phyloP scores from a whole-genome alignment of 345 rosid genomes.

The Euclidium syriacum region DNA sequence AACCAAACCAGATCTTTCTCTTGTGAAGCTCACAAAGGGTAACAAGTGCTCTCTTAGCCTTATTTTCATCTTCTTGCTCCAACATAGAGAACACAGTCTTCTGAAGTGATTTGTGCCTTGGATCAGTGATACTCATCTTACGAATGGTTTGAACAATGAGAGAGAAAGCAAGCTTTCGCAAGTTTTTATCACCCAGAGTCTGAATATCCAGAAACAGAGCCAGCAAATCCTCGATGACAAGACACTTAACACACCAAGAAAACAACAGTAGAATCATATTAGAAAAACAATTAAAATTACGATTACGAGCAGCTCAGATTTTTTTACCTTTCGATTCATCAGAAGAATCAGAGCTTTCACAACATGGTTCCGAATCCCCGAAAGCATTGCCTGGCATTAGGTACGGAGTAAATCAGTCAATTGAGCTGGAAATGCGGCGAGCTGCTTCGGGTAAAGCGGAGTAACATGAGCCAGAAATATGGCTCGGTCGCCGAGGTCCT shows the following conservation, averaged over 20 bases:
- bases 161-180: conserved; percentile 70
- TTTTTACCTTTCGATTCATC: conserved; percentile 65
- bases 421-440: conserved; percentile 54
- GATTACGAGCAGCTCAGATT: not conserved
- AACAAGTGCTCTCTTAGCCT: conserved; percentile 68
- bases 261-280: not conserved
- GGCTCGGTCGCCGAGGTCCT: conserved; percentile 76
- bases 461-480: conserved; percentile 78
- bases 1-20: conserved; percentile 81
- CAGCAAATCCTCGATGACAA: conserved; percentile 60
- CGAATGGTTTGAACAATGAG: conserved; percentile 75
- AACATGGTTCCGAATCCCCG: conserved; percentile 69
- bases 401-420: conserved; percentile 64
- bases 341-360: conserved; percentile 80
- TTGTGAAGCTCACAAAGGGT: conserved; percentile 74
- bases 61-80: conserved; percentile 79
- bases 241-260: conserved; percentile 46
- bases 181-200: conserved; percentile 62
- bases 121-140: conserved; percentile 74
- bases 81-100: conserved; percentile 60
- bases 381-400: conserved; percentile 58
- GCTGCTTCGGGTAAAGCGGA: conserved; percentile 68
- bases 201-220: conserved; percentile 81
- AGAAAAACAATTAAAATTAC: not conserved
- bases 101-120: conserved; percentile 70